A percentile compares a stretch with the other conserved stretches of the same genome.
These are phyloP conservation scores for Urtica urens DNA, from an alignment of 306 rosid genomes.

Conservation along the genomic window DNA sequence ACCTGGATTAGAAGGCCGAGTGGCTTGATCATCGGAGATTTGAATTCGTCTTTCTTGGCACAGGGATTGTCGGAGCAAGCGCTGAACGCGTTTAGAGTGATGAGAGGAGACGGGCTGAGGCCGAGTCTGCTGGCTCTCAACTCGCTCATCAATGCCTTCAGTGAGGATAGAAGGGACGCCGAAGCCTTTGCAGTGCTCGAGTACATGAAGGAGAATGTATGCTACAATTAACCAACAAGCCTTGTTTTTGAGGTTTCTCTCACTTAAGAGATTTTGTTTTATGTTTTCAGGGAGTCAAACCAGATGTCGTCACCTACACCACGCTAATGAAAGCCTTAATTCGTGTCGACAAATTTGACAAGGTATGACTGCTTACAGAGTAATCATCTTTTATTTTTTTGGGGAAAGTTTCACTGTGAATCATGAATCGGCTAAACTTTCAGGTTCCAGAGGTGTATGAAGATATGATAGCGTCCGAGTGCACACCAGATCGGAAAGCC, in stretches of 20 bases:
- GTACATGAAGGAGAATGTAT: constrained; percentile 80
- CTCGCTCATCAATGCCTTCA: constrained; percentile 76
- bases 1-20: too few species aligned
- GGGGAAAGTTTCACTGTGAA: background rate
- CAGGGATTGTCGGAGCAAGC: constrained; percentile 93
- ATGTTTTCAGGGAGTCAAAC: constrained; percentile 57
- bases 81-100: constrained; percentile 62
- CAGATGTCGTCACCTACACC: constrained; percentile 92
- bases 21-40: too few species aligned
- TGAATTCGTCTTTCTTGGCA: constrained; percentile 5
- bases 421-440: constrained; percentile 11
- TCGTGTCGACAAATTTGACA: constrained; percentile 60
- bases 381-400: background rate
- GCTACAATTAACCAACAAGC: background rate
- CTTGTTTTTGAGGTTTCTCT: background rate
- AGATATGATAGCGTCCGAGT: constrained; percentile 76
- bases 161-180: constrained; percentile 81
- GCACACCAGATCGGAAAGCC: constrained; percentile 85
- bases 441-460: constrained; percentile 92
- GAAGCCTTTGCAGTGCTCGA: constrained; percentile 91
- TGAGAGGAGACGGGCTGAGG: constrained; percentile 72
- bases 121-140: constrained; percentile 87
- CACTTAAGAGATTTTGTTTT: constrained; percentile 12
- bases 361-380: constrained; percentile 59
- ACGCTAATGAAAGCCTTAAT: constrained; percentile 87